Base-by-base conservation (phyloP, 2,329 filamentous ascomycete species). In the Ascochyta pisi region DNA sequence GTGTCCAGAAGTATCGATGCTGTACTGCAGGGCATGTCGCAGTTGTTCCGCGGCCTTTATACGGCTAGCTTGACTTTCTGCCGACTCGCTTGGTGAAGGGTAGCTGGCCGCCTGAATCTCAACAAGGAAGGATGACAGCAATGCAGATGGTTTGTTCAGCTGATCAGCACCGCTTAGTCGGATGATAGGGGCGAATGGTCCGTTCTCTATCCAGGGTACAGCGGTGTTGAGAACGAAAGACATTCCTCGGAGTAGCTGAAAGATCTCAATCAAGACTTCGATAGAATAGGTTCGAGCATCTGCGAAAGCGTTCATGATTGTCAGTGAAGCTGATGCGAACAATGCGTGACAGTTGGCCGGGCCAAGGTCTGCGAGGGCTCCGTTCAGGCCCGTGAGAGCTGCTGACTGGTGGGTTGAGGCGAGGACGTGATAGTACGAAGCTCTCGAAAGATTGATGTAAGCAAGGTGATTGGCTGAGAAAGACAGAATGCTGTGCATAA, bases 401-500 rank as follows among this genome's bases (percentile, higher is more conserved):
- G 63, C 63, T 9, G 66, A 61, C 41, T 73, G 68, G 46, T 73
- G 70, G 6, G 64, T 64, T 10, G 65, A 69, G 8, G 68, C 63
- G n/a, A 70, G 65, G 6, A 71, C 31, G 0, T 59, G 65, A 41
- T 65, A 71, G 49, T 68, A 57, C 0, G 50, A 16, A 6, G 58
- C 54, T 23, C 41, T 54, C 12, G 61, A 58, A 4, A 68, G 65
- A 15, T 71, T 62, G 22, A 73, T 54, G 43, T 74, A 63, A 4
- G 68, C 70, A 22, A 74, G 66, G 47, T 77, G 71, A 10, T 71
- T 63, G 3, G 76, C 73, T 1, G 77, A 71, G 34, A 74, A 72
- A 1, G 76, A 74, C 10, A 78, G 57, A 4, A 79, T 67, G 6
- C 71, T 70, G 51, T 78, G 73, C 53, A 79, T 66, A 0, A 79